phyloP scores from a whole-genome alignment of 345 rosid genomes.

The Arabis alpina region DNA sequence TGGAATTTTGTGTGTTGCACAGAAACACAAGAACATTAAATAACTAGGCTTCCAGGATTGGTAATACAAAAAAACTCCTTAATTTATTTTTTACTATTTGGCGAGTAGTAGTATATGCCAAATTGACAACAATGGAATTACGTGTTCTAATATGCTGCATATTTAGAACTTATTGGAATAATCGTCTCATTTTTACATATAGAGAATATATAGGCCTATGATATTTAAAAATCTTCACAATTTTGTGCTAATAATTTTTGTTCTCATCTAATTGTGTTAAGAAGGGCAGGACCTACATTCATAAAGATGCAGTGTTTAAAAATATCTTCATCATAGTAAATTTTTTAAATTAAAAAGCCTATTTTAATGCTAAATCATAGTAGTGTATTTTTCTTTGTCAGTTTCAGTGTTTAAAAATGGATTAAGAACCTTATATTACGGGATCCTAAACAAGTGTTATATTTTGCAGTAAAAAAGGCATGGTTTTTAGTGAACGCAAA shows the following conservation, averaged over 20 bases:
- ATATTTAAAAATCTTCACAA: slow-evolving; percentile 5
- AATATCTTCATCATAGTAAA: too few relatives aligned
- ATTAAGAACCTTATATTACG: too few relatives aligned
- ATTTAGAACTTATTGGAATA: background rate
- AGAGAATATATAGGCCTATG: background rate
- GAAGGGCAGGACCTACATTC: background rate
- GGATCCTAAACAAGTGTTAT: too few relatives aligned
- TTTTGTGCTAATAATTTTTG: slow-evolving; percentile 18
- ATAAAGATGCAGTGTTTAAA: background rate
- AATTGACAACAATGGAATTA: slow-evolving; percentile 22
- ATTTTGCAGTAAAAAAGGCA: too few relatives aligned
- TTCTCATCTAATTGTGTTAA: background rate
- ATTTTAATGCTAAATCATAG: too few relatives aligned
- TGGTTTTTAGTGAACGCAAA: too few relatives aligned
- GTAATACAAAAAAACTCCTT: background rate
- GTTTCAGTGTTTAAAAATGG: too few relatives aligned
- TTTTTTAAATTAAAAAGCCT: too few relatives aligned
- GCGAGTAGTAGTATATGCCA: slow-evolving; percentile 12
- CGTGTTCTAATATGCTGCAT: slow-evolving; percentile 2
- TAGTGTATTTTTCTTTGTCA: too few relatives aligned
- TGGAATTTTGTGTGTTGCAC: slow-evolving; percentile 34
- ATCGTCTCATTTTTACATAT: background rate
- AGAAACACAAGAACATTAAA: slow-evolving; percentile 25
- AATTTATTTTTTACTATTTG: background rate
- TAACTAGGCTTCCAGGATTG: background rate